Conservation (phyloP, 768 basidiomycete genomes). For the Saitozyma sp. region DNA sequence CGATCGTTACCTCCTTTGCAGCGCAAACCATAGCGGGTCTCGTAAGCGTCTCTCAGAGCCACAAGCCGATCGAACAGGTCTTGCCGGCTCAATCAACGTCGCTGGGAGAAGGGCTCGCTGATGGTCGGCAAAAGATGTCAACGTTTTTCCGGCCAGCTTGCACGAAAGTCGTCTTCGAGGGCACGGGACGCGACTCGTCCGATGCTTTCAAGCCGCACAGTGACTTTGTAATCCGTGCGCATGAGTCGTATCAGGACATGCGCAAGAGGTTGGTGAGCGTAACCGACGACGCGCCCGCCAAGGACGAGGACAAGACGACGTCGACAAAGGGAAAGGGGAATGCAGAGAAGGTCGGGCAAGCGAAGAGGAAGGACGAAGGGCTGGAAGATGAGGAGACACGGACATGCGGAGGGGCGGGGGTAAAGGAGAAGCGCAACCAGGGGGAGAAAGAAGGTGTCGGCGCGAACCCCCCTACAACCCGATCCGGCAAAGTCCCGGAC, state of each 20-base stretch:
- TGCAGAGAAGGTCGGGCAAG: background rate
- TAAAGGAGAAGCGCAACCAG: too few species aligned
- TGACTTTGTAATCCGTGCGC: constrained; percentile 36
- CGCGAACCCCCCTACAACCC: too few species aligned
- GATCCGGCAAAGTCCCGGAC: too few species aligned
- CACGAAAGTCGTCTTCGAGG: too few species aligned
- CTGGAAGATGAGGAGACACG: too few species aligned
- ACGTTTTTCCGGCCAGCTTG: too few species aligned
- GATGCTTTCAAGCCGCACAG: constrained; percentile 39
- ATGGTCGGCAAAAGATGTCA: too few species aligned
- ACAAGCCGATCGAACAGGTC: too few species aligned
- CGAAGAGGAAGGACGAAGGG: background rate
- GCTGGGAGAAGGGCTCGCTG: constrained; percentile 15
- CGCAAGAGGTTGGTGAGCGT: constrained; percentile 11
- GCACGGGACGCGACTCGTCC: background rate
- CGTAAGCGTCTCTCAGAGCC: constrained; percentile 12
- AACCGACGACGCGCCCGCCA: background rate
- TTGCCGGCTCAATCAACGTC: background rate
- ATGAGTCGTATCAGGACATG: constrained; percentile 26
- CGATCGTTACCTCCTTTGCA: constrained; percentile 51
- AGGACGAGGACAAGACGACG: constrained; percentile 1
- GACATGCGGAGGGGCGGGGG: too few species aligned
- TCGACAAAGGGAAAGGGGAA: background rate
- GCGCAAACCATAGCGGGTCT: constrained; percentile 48
- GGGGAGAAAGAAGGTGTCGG: too few species aligned